Base-by-base conservation (phyloP, 1,284 basidiomycete species). In the Apiotrichum veenhuisii region DNA sequence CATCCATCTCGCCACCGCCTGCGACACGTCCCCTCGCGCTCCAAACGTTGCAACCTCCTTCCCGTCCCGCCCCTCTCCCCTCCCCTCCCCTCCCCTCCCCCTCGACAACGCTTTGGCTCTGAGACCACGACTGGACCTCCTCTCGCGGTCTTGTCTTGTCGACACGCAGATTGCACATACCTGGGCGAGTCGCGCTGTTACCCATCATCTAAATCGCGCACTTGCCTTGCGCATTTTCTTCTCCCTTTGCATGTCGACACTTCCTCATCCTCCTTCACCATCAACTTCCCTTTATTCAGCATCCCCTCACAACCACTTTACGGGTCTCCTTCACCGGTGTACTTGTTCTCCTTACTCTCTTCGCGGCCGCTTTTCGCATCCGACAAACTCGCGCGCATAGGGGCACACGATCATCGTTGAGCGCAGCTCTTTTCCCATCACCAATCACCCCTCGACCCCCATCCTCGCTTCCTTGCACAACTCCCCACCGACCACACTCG, bases 261-360 rank as follows among this genome's bases (percentile, higher is more conserved):
- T 30, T 26, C 43, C 33, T 38, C 43, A 18, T 18, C 42, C 27
- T 27, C 40, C 27, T 25, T 25, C 33, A n/a, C 18, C 33, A 23
- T 46, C 34, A 27, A 45, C 41, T 30, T 30, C 7, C 30, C 7
- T 30, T 30, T 30, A 26, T 52, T n/a, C 37, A 34, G 8, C 48
- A 25, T 3, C 44, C 58, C 26, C 43, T 40, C 30, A 30, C 30
- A 5, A 12, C 30, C 30, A 30, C 12, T 12, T 12, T 7, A 23
- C 50, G 58, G 42, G 52, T 47, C 57, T 55, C 50, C 57, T 55
- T 57, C 20, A 50, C 26, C 49, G 56, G 56, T 57, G 40, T 36
- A 52, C 50, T 52, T 50, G 50, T 22, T 8, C n/a, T 14, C 22
- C 11, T 44, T n/a, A 10, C 37, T 36, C 14, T 40, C 26, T 30